Base-by-base conservation (phyloP, 2,329 filamentous ascomycete genomes). In the Pyrenochaeta sp. region DNA sequence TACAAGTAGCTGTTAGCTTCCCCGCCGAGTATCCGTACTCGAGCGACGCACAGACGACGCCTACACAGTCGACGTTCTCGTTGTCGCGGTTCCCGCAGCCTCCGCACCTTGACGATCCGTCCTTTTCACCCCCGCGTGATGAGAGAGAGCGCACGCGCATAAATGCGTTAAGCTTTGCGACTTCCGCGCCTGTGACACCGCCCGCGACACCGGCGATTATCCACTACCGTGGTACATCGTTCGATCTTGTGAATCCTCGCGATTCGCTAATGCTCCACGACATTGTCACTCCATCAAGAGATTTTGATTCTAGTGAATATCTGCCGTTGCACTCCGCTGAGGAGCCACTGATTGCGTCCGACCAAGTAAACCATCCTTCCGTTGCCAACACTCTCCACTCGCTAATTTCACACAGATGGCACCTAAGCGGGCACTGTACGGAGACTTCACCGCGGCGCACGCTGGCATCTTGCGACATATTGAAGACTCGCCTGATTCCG, bases 231-330 rank as follows among this genome's bases (percentile, higher is more conserved):
- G 70, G 70, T 31, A 53, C 69, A 3, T 72, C 70, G 11, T 73
- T 73, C 37, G 68, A 73, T 41, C 41, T 73, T 9, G 61, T 73
- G 14, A 73, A 73, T 32, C 69, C 70, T 3, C 69, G 67, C 55
- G 58, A 65, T 24, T 72, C 70, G 3, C 51, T 73, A 11, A 43
- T 61, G 7, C 46, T 68, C 27, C 67, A 68, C 37, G 57, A 72
- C 18, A 67, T 73, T 35, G 67, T 67, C 17, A 70, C 68, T 13
- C 68, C 70, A 4, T 67, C 66, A 11, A 52, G 58, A 35, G 69
- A 71, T 17, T 40, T 65, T n/a, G 67, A 69, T 14, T 65, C 60
- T 7, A 61, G 55, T 38, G 68, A 72, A 6, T 62, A 65, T 40
- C 44, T 70, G 28, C 48, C 58, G 14, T 34, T 64, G 26, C 47